These are phyloP conservation scores for Aspergillus sp. DNA, from an alignment of 2,329 filamentous ascomycete genomes.

Conservation along the genomic window DNA sequence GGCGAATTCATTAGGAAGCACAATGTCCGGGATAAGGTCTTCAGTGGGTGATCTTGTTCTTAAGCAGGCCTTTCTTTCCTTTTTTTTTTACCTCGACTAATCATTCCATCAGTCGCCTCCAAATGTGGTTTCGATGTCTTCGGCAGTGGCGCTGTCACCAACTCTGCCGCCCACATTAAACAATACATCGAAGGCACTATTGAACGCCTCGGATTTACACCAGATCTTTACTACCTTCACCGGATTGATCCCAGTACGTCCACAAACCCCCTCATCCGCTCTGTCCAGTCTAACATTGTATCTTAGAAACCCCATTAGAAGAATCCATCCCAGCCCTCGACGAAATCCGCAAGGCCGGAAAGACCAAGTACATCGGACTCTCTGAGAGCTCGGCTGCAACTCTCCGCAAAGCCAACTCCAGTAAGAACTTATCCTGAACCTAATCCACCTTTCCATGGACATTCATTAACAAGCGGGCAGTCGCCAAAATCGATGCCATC, in stretches of 20 bases:
- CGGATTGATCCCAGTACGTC: conserved; percentile 47
- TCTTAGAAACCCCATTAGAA: conserved; percentile 45
- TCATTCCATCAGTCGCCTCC: conserved; percentile 42
- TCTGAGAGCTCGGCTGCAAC: conserved; percentile 50
- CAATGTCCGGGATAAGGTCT: conserved; percentile 50
- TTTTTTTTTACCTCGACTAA: neutral
- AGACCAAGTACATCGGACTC: conserved; percentile 52
- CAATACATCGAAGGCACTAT: conserved; percentile 52
- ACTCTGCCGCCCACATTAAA: conserved; percentile 49
- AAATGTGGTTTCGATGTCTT: conserved; percentile 49
- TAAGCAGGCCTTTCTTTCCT: neutral
- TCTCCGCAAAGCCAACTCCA: conserved; percentile 47
- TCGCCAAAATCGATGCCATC: conserved; percentile 49
- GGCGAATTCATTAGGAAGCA: conserved; percentile 54
- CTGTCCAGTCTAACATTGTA: neutral
- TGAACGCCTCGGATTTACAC: conserved; percentile 49
- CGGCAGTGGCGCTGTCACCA: conserved; percentile 40
- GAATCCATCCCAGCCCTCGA: conserved; percentile 51
- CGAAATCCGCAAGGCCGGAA: conserved; percentile 47
- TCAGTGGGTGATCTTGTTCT: neutral
- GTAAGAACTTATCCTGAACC: conserved; percentile 24
- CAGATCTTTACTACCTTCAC: conserved; percentile 49
- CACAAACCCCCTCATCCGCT: neutral
- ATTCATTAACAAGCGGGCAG: conserved; percentile 23
- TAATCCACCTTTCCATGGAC: neutral